Evolutionary conservation across 2,329 filamentous ascomycete genomes (phyloP), one percentile per base, ranked within the genome.

Genomic region (Diplocarpon mali): DNA sequence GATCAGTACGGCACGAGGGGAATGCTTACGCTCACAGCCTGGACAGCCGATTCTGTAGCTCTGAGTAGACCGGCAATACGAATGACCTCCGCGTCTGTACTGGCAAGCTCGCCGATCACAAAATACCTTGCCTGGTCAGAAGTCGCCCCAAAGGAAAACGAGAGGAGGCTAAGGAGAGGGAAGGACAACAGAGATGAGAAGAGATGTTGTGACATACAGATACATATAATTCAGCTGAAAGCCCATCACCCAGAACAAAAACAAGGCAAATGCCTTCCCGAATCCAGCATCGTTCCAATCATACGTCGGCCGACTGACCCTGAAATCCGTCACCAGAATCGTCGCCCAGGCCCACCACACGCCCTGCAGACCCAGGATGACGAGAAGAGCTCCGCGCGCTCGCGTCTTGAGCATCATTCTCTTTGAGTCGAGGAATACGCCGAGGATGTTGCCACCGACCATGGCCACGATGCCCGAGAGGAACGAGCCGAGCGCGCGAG

Each of bases 161-260:
- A n/a, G n/a, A n/a, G n/a, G n/a, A n/a, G n/a, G n/a, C n/a, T n/a
- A n/a, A n/a, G n/a, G n/a, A n/a, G n/a, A n/a, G n/a, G n/a, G n/a
- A n/a, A n/a, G n/a, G n/a, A n/a, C n/a, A n/a, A n/a, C n/a, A n/a
- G n/a, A n/a, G n/a, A n/a, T n/a, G n/a, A n/a, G n/a, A n/a, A n/a
- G n/a, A n/a, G n/a, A n/a, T n/a, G n/a, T n/a, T n/a, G n/a, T n/a
- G 13, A 63, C 72, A 62, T 56, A 80, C 68, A 85, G 62, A 59
- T 78, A 85, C 51, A 85, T 69, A 58, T 87, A 87, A 60, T 86
- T 86, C 7, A 85, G 53, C 62, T 86, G 82, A 54, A 86, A 86
- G 0, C 78, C 75, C 10, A 75, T 63, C 0, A 78, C 76, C 53
- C 83, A 70, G 53, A 87, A 75, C 5, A 87, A 56, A 60, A 82